phyloP scores from a whole-genome alignment of 106 monocot species.

The Dioscorea alata region DNA sequence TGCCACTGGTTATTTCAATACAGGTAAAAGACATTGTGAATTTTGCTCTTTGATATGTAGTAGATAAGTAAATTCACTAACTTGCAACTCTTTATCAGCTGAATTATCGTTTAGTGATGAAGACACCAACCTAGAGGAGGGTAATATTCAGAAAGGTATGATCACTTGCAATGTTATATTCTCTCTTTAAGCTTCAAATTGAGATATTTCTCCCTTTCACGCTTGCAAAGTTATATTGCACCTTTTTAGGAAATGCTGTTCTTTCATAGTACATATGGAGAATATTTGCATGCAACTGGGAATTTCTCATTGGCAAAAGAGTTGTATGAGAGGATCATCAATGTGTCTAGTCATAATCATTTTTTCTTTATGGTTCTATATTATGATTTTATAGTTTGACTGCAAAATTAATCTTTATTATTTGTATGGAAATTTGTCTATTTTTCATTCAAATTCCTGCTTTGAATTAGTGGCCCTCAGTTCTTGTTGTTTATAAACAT shows the following conservation, averaged over 20 bases:
- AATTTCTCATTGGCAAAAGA: constrained; percentile 56
- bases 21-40: constrained; percentile 30
- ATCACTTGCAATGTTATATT: not conserved
- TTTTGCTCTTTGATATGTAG: not conserved
- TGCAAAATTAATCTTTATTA: too few species aligned
- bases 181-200: not conserved
- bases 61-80: too few species aligned
- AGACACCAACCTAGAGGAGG: constrained; percentile 22
- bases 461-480: too few species aligned
- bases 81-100: constrained; percentile 28
- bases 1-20: constrained; percentile 52
- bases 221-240: too few species aligned
- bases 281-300: constrained; percentile 68
- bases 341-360: not conserved
- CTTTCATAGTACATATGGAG: constrained; percentile 67
- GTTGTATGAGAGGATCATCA: constrained; percentile 49
- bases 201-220: too few species aligned
- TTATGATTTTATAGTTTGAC: too few species aligned
- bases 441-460: too few species aligned
- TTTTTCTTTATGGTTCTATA: too few species aligned
- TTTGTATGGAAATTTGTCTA: too few species aligned
- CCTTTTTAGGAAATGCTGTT: constrained; percentile 48
- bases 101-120: constrained; percentile 37
- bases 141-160: constrained; percentile 33
- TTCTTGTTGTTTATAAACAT: too few species aligned